Evolutionary conservation across 2,329 filamentous ascomycete genomes (phyloP).

Genomic region (Blastomyces gilchristii): DNA sequence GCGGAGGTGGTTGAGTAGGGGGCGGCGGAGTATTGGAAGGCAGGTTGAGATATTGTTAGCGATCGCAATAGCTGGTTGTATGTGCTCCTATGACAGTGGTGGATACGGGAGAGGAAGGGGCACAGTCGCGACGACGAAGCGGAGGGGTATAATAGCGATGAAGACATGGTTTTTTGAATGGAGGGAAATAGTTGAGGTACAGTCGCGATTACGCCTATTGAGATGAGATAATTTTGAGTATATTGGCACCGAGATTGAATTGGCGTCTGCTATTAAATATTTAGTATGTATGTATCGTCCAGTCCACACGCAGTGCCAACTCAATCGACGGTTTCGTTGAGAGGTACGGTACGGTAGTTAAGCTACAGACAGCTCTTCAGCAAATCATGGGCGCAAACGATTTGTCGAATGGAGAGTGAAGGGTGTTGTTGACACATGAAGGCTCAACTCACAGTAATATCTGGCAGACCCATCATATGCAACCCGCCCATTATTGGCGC

Average conservation of each 20-base stretch:
- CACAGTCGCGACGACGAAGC: neutral
- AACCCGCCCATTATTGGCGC: too few species aligned
- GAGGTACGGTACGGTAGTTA: too few species aligned
- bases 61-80: neutral
- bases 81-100: neutral
- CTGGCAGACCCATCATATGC: too few species aligned
- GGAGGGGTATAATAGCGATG: neutral
- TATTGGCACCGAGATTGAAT: neutral
- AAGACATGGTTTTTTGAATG: neutral
- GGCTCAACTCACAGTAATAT: neutral
- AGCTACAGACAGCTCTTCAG: too few species aligned
- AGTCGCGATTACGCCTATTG: neutral
- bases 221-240: neutral
- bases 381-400: too few species aligned
- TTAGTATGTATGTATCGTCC: too few species aligned
- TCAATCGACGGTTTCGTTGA: too few species aligned
- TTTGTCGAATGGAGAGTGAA: too few species aligned
- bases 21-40: neutral
- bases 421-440: neutral
- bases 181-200: neutral
- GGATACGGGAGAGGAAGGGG: neutral
- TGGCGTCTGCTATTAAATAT: too few species aligned
- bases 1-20: neutral
- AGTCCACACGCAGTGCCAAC: too few species aligned
- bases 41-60: neutral